Conservation (phyloP, 2,329 filamentous ascomycete genomes). For the Mycosphaerella sp. region DNA sequence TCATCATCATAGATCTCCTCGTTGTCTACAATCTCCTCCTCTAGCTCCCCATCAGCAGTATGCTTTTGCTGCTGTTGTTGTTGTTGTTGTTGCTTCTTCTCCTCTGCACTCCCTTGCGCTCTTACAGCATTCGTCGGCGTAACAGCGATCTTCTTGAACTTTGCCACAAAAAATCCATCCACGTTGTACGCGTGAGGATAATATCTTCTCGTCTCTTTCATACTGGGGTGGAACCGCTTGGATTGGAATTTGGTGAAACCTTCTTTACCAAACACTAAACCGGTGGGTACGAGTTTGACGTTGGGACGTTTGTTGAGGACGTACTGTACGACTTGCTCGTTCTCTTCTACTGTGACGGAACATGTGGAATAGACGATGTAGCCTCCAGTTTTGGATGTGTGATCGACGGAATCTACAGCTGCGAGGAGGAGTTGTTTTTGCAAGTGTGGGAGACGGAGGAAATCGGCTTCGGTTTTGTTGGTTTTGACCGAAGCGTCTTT, state of each 20-base stretch:
- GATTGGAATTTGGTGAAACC: slow-evolving; percentile 87
- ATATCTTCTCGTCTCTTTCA: slow-evolving; percentile 77
- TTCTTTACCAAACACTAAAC: slow-evolving; percentile 81
- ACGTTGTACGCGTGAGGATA: slow-evolving; percentile 93
- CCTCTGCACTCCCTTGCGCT: slow-evolving; percentile 33
- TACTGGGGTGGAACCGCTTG: slow-evolving; percentile 80
- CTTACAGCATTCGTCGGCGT: slow-evolving; percentile 57
- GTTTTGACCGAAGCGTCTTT: slow-evolving; percentile 98
- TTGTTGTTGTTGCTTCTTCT: slow-evolving; percentile 30
- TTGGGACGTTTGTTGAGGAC: slow-evolving; percentile 87
- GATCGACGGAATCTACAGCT: slow-evolving; percentile 92
- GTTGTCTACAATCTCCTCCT: slow-evolving; percentile 53
- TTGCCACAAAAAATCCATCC: slow-evolving; percentile 96
- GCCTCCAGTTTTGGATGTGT: slow-evolving; percentile 83
- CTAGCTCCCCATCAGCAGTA: slow-evolving; percentile 24
- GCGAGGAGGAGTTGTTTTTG: slow-evolving; percentile 91
- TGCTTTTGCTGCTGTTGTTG: no score
- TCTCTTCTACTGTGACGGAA: slow-evolving; percentile 88
- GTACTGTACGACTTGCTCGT: slow-evolving; percentile 91
- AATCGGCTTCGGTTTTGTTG: slow-evolving; percentile 94
- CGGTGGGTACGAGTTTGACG: slow-evolving; percentile 86
- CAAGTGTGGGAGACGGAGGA: slow-evolving; percentile 83
- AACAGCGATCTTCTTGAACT: slow-evolving; percentile 87
- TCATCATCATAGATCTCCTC: slow-evolving; percentile 36
- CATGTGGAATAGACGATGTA: slow-evolving; percentile 97